phyloP scores from a whole-genome alignment of 2,329 filamentous ascomycete species.

The Phymatotrichopsis omnivora region DNA sequence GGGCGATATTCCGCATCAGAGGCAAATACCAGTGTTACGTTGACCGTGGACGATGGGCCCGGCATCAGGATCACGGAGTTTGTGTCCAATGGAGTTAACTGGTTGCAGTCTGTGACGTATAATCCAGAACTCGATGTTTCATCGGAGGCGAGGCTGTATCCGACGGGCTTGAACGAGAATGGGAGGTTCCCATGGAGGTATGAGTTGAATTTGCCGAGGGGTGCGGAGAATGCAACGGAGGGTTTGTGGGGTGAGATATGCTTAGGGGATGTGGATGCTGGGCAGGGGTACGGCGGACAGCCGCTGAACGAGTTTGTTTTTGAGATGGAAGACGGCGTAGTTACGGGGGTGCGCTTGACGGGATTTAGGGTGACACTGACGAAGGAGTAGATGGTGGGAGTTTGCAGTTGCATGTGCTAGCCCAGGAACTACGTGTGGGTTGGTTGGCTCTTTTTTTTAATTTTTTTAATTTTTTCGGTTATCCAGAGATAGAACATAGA shows the following conservation, averaged over 20 bases:
- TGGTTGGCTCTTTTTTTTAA: too few relatives aligned
- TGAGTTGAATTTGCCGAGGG: too few relatives aligned
- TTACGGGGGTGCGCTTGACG: slow-evolving; percentile 15
- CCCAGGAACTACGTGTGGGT: too few relatives aligned
- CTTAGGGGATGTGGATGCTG: too few relatives aligned
- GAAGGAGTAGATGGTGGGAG: slow-evolving; percentile 15
- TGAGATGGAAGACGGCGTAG: slow-evolving; percentile 8
- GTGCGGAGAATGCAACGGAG: not conserved
- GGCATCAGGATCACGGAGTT: slow-evolving; percentile 16
- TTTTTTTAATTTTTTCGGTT: too few relatives aligned
- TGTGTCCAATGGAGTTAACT: slow-evolving; percentile 19
- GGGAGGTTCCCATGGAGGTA: too few relatives aligned
- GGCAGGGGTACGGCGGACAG: slow-evolving; percentile 17
- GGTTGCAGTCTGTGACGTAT: slow-evolving; percentile 6
- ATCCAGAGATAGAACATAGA: too few relatives aligned
- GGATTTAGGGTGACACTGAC: slow-evolving; percentile 13
- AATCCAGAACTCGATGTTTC: slow-evolving; percentile 12
- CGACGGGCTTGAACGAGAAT: slow-evolving; percentile 12
- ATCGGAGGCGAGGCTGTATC: slow-evolving; percentile 26
- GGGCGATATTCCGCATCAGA: slow-evolving; percentile 4
- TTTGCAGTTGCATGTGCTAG: too few relatives aligned
- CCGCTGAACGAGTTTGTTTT: slow-evolving; percentile 22
- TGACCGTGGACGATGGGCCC: slow-evolving; percentile 18
- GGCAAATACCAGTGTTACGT: not conserved
- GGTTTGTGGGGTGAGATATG: too few relatives aligned